Evolutionary conservation across 805 yeast genomes (phyloP).

Genomic region (Sugiyamaella lignohabitans): DNA sequence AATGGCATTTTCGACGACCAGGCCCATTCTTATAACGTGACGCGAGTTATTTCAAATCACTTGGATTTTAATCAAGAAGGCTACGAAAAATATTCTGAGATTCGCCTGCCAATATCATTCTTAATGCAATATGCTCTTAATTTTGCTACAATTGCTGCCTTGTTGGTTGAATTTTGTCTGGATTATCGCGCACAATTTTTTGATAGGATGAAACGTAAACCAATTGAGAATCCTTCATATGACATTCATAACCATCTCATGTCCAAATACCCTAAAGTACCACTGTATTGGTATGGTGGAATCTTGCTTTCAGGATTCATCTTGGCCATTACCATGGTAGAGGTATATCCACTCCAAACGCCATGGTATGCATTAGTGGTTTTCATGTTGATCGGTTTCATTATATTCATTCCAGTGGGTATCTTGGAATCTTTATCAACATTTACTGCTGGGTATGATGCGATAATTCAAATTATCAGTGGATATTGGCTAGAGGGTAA

Average conservation of each 20-base stretch:
- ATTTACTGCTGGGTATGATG: conserved; percentile 28
- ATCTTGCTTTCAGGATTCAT: conserved; percentile 52
- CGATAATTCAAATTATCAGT: conserved; percentile 54
- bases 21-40: conserved; percentile 44
- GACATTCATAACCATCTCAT: conserved; percentile 32
- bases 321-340: conserved; percentile 27
- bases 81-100: conserved; percentile 10
- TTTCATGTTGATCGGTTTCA: conserved; percentile 2
- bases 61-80: conserved; percentile 5
- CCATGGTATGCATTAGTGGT: conserved; percentile 10
- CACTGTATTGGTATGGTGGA: conserved; percentile 40
- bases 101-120: conserved; percentile 14
- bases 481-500: conserved; percentile 61
- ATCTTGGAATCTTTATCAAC: conserved; percentile 7
- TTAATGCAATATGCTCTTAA: conserved; percentile 9
- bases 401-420: conserved; percentile 6
- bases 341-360: conserved; percentile 8
- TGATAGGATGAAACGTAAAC: conserved; percentile 2
- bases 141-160: conserved; percentile 5
- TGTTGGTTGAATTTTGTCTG: conserved; percentile 3
- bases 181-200: not conserved
- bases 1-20: conserved; percentile 47
- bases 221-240: conserved; percentile 4
- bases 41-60: conserved; percentile 35
- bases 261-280: conserved; percentile 38